Percentiles rank a stretch among this genome's conserved stretches.
Conservation (phyloP, 176 grass and related monocot species). For the Tillandsia fasciculata region DNA sequence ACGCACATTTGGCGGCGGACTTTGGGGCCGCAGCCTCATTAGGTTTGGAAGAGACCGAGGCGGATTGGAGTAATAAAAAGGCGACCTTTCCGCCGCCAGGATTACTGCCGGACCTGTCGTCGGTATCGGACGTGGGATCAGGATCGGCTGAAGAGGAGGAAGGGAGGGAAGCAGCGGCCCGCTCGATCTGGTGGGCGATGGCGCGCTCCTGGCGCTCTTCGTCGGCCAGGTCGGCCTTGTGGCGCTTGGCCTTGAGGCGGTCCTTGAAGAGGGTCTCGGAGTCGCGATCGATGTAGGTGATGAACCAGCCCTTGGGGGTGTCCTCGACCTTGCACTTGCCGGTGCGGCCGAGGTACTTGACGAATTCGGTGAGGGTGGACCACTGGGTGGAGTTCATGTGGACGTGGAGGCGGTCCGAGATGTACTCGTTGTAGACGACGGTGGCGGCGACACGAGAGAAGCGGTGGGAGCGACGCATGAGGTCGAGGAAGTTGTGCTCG, state of each 20-base stretch:
- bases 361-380: conserved; percentile 73
- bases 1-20: conserved; percentile 39
- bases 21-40: neutral
- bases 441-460: conserved; percentile 84
- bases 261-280: conserved; percentile 74
- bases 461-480: conserved; percentile 62
- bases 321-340: conserved; percentile 84
- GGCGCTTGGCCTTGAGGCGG: conserved; percentile 71
- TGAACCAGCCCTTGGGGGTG: conserved; percentile 93
- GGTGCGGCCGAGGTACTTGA: conserved; percentile 60
- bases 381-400: conserved; percentile 86
- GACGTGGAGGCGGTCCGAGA: conserved; percentile 55
- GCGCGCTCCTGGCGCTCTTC: conserved; percentile 76
- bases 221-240: conserved; percentile 59
- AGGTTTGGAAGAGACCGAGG: neutral
- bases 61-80: conserved; percentile 38
- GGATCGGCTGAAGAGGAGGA: neutral
- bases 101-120: neutral
- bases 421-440: conserved; percentile 82
- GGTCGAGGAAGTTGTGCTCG: conserved; percentile 42
- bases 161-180: conserved; percentile 14
- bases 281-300: conserved; percentile 81
- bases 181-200: conserved; percentile 76
- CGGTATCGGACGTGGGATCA: neutral
- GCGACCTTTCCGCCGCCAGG: conserved; percentile 44